Evolutionary conservation across 179 eudicot species (phyloP).

Genomic region (Amaranthus tricolor): DNA sequence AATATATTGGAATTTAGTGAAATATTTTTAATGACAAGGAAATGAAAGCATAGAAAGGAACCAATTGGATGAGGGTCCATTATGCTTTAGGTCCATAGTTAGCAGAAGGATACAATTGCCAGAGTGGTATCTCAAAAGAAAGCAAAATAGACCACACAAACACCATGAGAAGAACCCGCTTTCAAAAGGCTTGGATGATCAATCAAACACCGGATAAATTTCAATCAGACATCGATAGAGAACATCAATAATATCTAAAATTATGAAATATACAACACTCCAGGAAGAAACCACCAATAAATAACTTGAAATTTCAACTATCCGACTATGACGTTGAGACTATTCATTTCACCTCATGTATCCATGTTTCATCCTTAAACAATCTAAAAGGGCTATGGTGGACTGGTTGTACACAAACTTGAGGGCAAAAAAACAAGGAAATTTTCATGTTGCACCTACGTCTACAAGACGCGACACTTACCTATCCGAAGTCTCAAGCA

Average conservation of each 20-base stretch:
- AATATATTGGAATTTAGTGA: slow-evolving; percentile 21
- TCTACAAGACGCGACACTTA: no score
- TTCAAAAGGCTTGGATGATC: neutral
- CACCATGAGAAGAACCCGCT: slow-evolving; percentile 10
- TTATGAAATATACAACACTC: neutral
- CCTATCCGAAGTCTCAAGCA: no score
- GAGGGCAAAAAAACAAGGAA: no score
- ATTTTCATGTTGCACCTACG: no score
- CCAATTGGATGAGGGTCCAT: slow-evolving; percentile 24
- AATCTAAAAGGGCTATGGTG: no score
- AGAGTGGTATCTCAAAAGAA: slow-evolving; percentile 21
- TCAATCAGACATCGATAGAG: slow-evolving; percentile 2
- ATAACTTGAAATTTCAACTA: neutral
- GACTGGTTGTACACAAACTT: no score
- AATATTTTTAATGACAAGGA: slow-evolving; percentile 14
- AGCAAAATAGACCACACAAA: slow-evolving; percentile 29
- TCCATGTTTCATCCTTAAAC: no score
- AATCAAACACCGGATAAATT: neutral
- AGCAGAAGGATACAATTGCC: slow-evolving; percentile 31
- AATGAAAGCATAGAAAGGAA: slow-evolving; percentile 10
- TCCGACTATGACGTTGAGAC: slow-evolving; percentile 4
- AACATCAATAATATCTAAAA: slow-evolving; percentile 10
- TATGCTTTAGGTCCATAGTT: slow-evolving; percentile 31
- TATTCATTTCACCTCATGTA: no score
- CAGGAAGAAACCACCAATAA: slow-evolving; percentile 21